Conservation (phyloP, 768 basidiomycete species). For the Psilocybe azurescens region DNA sequence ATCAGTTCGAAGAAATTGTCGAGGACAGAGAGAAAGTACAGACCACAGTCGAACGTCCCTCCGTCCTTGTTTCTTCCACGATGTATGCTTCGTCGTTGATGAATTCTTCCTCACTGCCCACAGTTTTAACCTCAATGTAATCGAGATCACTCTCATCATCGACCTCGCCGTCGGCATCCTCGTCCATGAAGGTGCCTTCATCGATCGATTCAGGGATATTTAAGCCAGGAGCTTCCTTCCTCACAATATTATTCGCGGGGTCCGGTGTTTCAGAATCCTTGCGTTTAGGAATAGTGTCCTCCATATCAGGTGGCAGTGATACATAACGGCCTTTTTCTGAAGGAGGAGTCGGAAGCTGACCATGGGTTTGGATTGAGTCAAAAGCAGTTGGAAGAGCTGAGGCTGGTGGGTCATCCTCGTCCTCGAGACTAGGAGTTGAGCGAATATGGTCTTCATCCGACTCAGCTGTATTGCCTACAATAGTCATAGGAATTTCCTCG, state of each 20-base stretch:
- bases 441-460: not conserved
- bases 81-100: constrained; percentile 18
- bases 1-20: not conserved
- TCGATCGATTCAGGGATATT: no score
- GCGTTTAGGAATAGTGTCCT: not conserved
- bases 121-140: constrained; percentile 2
- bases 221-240: not conserved
- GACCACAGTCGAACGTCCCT: constrained; percentile 38
- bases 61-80: constrained; percentile 38
- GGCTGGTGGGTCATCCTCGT: not conserved
- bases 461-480: not conserved
- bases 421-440: not conserved
- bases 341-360: constrained; percentile 29
- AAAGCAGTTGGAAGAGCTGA: not conserved
- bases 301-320: not conserved
- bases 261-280: not conserved
- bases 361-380: constrained; percentile 1
- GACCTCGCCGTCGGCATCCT: constrained; percentile 17
- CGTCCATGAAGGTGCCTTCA: not conserved
- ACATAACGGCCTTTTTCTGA: constrained; percentile 22
- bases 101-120: constrained; percentile 1
- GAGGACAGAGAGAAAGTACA: constrained; percentile 14
- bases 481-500: not conserved
- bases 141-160: constrained; percentile 23
- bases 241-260: not conserved